A percentile compares a stretch with the other conserved stretches of the same genome.
phyloP scores from a whole-genome alignment of 2,329 filamentous ascomycete genomes.

The Aspergillus udagawae region DNA sequence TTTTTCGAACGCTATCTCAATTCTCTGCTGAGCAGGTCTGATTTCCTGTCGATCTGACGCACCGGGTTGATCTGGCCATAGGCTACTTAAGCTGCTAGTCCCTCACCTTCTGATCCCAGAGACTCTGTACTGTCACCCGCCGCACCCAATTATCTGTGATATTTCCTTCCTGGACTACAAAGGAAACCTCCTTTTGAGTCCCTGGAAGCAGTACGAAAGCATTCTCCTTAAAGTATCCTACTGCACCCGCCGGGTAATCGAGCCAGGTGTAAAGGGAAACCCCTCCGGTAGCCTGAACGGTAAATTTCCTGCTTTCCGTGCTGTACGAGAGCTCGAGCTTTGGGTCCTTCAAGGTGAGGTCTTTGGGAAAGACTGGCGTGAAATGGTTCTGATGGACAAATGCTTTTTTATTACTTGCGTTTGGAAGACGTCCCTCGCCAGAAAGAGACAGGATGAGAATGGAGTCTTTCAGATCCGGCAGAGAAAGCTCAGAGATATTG shows the following conservation, averaged over 20 bases:
- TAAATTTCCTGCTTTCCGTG: conserved; percentile 36
- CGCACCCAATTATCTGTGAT: conserved; percentile 42
- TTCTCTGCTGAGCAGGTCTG: neutral
- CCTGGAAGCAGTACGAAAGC: conserved; percentile 49
- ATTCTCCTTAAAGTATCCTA: conserved; percentile 53
- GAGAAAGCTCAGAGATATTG: conserved; percentile 34
- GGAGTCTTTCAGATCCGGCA: conserved; percentile 32
- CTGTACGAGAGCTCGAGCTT: conserved; percentile 39
- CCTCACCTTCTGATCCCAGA: conserved; percentile 47
- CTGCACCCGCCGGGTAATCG: conserved; percentile 47
- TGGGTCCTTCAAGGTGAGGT: conserved; percentile 48
- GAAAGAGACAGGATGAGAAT: conserved; percentile 45
- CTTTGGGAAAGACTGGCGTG: conserved; percentile 44
- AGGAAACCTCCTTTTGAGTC: conserved; percentile 44
- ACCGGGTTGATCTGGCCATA: neutral
- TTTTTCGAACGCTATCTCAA: neutral
- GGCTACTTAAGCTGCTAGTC: neutral
- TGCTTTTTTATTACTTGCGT: conserved; percentile 31
- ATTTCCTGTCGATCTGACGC: too few relatives aligned
- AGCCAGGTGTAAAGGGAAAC: conserved; percentile 55
- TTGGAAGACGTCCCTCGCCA: conserved; percentile 46
- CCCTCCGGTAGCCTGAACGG: conserved; percentile 45
- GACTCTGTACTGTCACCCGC: conserved; percentile 48
- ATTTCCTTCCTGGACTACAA: conserved; percentile 45
- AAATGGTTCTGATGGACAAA: conserved; percentile 52